Base-by-base conservation (phyloP, 495 filamentous ascomycete species). In the Penicillium bialowiezense region DNA sequence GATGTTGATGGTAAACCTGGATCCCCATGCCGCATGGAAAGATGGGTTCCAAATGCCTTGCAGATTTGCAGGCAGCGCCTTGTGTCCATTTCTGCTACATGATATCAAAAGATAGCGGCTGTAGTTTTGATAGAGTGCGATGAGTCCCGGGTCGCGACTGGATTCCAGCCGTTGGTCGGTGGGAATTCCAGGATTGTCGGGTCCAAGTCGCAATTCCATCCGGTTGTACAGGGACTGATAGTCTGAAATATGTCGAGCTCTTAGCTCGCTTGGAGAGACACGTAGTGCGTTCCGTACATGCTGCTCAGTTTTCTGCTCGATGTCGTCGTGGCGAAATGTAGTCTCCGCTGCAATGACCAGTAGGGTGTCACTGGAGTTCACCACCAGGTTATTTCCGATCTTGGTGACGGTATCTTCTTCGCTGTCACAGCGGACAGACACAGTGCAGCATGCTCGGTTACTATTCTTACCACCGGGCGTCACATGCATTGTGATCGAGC, bases 21-120 rank as follows among this genome's bases (percentile, higher is more conserved):
- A 69, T 15, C 73, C 74, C 79, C 78, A 84, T 12, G 76, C 62
- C 0, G 76, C 71, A 38, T 58, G 57, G 45, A 74, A 78, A 20
- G 65, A 64, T 13, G 68, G 57, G 40, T 83, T 82, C 80, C 77
- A 83, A 32, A 82, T 70, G 5, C 78, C 79, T 55, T 84, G 81
- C 1, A 82, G 64, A 31, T 77, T 83, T 14, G 78, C 75, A n/a
- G 81, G 79, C 3, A 83, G 60, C 10, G 72, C 53, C 17, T 58
- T 56, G 24, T 45, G 20, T 14, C 63, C 62, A n/a, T 61, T 44
- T 18, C 74, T 68, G 26, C 71, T 76, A 10, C 67, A 73, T 0
- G 74, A 65, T 41, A 76, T 69, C 7, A 79, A 57, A 3, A 78
- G 62, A 44, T 80, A 73, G 10, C 74, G 67, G 34, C 69, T 74